A percentile compares a stretch with the other conserved stretches of the same genome.
phyloP scores from a whole-genome alignment of 75 land plant species.

The Sequoia sempervirens region DNA sequence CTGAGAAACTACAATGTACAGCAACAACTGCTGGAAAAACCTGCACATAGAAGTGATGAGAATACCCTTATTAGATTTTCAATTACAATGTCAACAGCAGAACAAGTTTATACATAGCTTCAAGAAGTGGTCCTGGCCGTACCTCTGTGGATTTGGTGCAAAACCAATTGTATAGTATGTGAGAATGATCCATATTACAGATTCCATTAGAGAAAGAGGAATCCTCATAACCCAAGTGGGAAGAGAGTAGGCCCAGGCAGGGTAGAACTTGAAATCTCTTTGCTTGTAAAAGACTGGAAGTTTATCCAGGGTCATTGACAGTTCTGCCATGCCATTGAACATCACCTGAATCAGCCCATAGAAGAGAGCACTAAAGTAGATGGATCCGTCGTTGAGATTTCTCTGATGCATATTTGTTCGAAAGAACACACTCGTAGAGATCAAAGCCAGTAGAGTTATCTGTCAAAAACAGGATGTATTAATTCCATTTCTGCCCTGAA shows the following conservation, averaged over 20 bases:
- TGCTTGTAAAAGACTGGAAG: slow-evolving; percentile 57
- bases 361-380: slow-evolving; percentile 36
- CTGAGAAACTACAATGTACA: slow-evolving; percentile 57
- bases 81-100: background rate
- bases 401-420: slow-evolving; percentile 35
- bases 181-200: slow-evolving; percentile 26
- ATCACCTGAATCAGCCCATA: slow-evolving; percentile 29
- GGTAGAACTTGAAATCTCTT: slow-evolving; percentile 45
- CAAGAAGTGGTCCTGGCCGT: background rate
- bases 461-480: slow-evolving; percentile 12
- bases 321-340: slow-evolving; percentile 43
- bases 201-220: slow-evolving; percentile 35
- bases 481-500: background rate
- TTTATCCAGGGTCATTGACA: slow-evolving; percentile 27
- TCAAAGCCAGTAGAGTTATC: slow-evolving; percentile 24
- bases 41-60: slow-evolving; percentile 26
- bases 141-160: slow-evolving; percentile 42
- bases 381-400: slow-evolving; percentile 23
- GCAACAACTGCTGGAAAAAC: slow-evolving; percentile 59
- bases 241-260: slow-evolving; percentile 45
- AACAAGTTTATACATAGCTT: background rate
- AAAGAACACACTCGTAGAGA: slow-evolving; percentile 50
- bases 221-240: slow-evolving; percentile 27
- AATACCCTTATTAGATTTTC: background rate
- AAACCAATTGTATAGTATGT: slow-evolving; percentile 50